These are phyloP conservation scores for Aspergillus carlsbadensis DNA, from an alignment of 495 filamentous ascomycete genomes.

Conservation along the genomic window DNA sequence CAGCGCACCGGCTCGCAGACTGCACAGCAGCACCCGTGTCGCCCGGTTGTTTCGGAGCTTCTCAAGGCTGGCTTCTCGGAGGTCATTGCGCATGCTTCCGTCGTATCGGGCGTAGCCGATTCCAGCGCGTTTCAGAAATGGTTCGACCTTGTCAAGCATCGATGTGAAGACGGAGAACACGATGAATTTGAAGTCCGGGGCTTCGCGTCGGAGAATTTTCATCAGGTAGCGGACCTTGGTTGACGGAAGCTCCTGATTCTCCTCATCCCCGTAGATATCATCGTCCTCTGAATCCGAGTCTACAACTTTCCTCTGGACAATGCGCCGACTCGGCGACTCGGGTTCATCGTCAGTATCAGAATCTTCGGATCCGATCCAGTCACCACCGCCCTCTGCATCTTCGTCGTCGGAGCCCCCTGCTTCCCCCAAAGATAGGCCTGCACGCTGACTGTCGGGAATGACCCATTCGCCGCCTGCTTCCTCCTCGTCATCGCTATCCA, in stretches of 20 bases:
- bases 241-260: constrained; percentile 63
- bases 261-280: constrained; percentile 41
- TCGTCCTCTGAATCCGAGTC: constrained; percentile 38
- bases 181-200: constrained; percentile 83
- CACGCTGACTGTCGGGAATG: constrained; percentile 61
- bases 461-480: constrained; percentile 76
- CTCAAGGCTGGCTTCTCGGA: constrained; percentile 80
- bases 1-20: constrained; percentile 86
- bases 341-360: constrained; percentile 51
- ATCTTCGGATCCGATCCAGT: constrained; percentile 69
- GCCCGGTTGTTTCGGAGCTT: constrained; percentile 69
- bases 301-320: constrained; percentile 1
- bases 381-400: constrained; percentile 79
- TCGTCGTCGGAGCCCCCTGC: constrained; percentile 83
- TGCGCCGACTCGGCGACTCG: constrained; percentile 32
- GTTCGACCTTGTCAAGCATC: constrained; percentile 96
- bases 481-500: constrained; percentile 67
- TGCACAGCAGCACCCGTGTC: constrained; percentile 82
- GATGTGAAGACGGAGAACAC: constrained; percentile 97
- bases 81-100: constrained; percentile 91
- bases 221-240: constrained; percentile 89
- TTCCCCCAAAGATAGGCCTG: constrained; percentile 60
- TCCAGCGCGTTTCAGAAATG: constrained; percentile 72
- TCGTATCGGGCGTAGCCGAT: constrained; percentile 88
- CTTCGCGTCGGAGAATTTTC: constrained; percentile 75